Conservation (phyloP, 2,329 filamentous ascomycete species). For the Fusarium subglutinans region DNA sequence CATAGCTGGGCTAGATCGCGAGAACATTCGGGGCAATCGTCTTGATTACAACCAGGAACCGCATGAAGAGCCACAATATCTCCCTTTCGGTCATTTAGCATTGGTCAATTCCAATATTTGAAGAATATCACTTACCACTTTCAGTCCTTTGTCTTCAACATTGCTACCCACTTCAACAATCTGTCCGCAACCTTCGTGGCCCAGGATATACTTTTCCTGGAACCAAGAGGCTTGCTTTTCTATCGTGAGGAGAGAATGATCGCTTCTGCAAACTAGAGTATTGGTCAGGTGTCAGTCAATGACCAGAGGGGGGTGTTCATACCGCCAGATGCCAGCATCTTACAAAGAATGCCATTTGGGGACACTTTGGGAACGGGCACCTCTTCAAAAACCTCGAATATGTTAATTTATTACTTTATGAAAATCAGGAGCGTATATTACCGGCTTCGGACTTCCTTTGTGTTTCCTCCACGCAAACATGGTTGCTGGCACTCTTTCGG, state of each 20-base stretch:
- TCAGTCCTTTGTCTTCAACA: background rate
- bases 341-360: constrained; percentile 19
- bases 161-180: constrained; percentile 18
- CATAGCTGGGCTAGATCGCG: constrained; percentile 51
- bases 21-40: constrained; percentile 48
- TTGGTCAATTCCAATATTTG: accelerated
- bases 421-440: background rate
- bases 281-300: background rate
- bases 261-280: constrained; percentile 15
- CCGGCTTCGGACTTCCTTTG: constrained; percentile 39
- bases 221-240: constrained; percentile 36
- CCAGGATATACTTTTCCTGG: constrained; percentile 28
- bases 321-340: constrained; percentile 24
- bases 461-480: constrained; percentile 51
- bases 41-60: constrained; percentile 22
- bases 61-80: constrained; percentile 37
- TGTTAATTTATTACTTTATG: accelerated
- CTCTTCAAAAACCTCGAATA: constrained; percentile 7
- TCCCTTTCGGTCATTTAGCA: background rate
- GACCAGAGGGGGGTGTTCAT: background rate
- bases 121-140: constrained; percentile 6
- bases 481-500: constrained; percentile 11
- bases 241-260: constrained; percentile 25
- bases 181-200: constrained; percentile 33
- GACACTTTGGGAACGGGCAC: background rate